Evolutionary conservation across 306 rosid species (phyloP), one percentile per base, ranked within the genome.

Genomic region (Rosa chinensis): DNA sequence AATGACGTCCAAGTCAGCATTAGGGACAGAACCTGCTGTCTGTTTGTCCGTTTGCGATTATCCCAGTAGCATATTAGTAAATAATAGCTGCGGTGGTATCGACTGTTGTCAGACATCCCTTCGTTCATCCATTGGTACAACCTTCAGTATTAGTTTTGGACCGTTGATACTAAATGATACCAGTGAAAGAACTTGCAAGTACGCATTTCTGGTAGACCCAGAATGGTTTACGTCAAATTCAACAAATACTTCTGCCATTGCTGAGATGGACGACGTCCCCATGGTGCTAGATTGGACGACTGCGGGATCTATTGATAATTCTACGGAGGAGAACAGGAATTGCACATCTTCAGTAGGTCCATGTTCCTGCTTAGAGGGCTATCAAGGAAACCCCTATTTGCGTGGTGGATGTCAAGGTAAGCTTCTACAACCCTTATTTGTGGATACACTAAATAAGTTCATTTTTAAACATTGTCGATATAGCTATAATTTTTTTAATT

Each of bases 371-470:
- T 5, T 3, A 5, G 6, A 3, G 32, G 80, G 74, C 7, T 49
- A 25, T 39, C 23, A 66, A 6, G 80, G 80, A 25, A 77, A 66
- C 21, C 80, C 80, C 23, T 66, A 77, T 40, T 13, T 77, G 52
- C 10, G 0, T 12, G 8, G 2, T 18, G 73, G 73, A 20, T 77
- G 80, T 49, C 42, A 17, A 66, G 80, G 80, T 77, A 77, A 10
- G 23, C 13, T 6, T 25, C 28, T 63, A 25, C 61, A 13, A 13
- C 8, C 45, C 45, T 43, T 43, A 43, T 43, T 43, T 43, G 45
- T 43, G 45, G 45, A 43, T 43, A 5, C 8, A 43, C 1, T 8
- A 43, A 5, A 43, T 43, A 43, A 43, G 7, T 43, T 43, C 45
- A 43, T 43, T 1, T 43, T 43, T 43, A 1, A 43, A 43, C 45